Base-by-base conservation (phyloP, 192 early-diverging fungal species). In the Lobosporangium transversale region DNA sequence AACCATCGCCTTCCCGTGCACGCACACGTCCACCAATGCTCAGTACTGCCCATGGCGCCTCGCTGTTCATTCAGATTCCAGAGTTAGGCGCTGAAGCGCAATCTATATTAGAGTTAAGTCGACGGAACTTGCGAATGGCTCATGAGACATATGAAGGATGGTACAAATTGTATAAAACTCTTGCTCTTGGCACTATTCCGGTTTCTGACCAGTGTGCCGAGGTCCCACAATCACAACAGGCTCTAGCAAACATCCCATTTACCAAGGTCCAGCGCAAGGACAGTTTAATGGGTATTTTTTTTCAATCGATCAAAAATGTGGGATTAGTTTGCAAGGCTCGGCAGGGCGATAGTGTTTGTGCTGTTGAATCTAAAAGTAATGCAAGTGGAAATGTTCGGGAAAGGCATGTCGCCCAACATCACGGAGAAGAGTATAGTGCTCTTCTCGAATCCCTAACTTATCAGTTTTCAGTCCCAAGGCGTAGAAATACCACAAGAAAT, bases 171-270 rank as follows among this genome's bases (percentile, higher is more conserved):
- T 58, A 58, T 42, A 37, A 58, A 11, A 15, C 48, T 26, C 14
- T 40, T 24, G 36, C 10, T 27, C n/a, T 58, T 43, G 55, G 55
- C 20, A 43, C 55, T n/a, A 43, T 58, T 12, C 55, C 55, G 10
- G 7, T 8, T 9, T 37, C 55, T 18, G 36, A 58, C 21, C 37
- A 58, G 18, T 58, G 55, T 37, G 3, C 18, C 18, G 8, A 58
- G 12, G 55, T 37, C 18, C 55, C 55, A 12, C 37, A 21, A 2
- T 31, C 36, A 23, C 55, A 58, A 26, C 2, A 17, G 23, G 37
- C 23, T 5, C n/a, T 58, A 26, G 36, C 37, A 18, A 9, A 42
- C 2, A 43, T 58, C 29, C 55, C 55, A 43, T 15, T 24, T 26
- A 26, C 24, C 3, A 58, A 58, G 23, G 20, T 21, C 6, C 4